Conservation (phyloP, 2,329 filamentous ascomycete species). For the Colletotrichum truncatum region DNA sequence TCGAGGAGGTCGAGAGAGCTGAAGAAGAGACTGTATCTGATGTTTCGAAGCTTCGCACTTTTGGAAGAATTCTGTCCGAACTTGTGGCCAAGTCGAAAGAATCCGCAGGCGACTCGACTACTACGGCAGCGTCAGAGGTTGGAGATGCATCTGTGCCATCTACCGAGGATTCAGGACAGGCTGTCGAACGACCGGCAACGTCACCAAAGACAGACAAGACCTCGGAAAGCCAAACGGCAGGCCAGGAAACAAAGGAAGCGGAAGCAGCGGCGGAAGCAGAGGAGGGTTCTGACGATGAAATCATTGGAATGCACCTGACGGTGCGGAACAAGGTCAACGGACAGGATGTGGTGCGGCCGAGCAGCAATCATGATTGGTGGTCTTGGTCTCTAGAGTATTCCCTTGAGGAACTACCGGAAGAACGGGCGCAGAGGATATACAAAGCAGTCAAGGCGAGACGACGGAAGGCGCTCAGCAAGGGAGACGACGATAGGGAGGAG, state of each 20-base stretch:
- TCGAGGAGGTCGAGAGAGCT: slow-evolving; percentile 32
- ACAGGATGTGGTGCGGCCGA: slow-evolving; percentile 68
- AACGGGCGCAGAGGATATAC: slow-evolving; percentile 63
- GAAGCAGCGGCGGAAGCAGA: slow-evolving; percentile 19
- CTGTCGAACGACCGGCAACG: not conserved
- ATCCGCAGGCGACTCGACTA: not conserved
- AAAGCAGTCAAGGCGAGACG: slow-evolving; percentile 64
- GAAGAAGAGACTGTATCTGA: slow-evolving; percentile 38
- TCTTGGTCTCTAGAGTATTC: slow-evolving; percentile 84
- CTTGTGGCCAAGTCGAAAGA: slow-evolving; percentile 46
- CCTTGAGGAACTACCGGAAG: slow-evolving; percentile 67
- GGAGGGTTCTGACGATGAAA: slow-evolving; percentile 38
- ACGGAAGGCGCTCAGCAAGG: slow-evolving; percentile 49
- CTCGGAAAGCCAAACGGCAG: not conserved
- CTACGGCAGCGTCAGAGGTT: not conserved
- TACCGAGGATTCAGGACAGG: not conserved
- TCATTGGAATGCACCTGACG: slow-evolving; percentile 77
- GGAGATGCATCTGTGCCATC: not conserved
- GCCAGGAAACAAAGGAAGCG: not conserved
- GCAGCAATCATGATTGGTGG: slow-evolving; percentile 45
- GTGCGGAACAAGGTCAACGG: slow-evolving; percentile 79
- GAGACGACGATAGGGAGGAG: slow-evolving; percentile 50
- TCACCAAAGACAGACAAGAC: not conserved
- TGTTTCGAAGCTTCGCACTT: slow-evolving; percentile 53
- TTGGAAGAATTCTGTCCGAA: slow-evolving; percentile 61